phyloP scores from a whole-genome alignment of 805 yeast species.

The Wickerhamiella galacta region DNA sequence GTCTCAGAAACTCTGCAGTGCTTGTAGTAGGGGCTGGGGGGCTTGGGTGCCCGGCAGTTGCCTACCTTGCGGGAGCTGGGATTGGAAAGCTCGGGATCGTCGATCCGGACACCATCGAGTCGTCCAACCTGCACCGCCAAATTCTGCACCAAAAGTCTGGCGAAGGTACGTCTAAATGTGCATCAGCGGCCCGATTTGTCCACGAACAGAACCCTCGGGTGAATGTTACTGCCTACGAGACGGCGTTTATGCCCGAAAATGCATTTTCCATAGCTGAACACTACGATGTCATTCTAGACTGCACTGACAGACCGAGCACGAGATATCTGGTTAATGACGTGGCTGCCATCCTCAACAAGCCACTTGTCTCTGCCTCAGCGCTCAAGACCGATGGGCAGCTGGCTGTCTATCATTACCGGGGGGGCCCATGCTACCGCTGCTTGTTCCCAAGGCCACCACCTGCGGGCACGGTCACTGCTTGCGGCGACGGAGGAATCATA shows the following conservation, averaged over 20 bases:
- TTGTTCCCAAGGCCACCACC: slow-evolving; percentile 84
- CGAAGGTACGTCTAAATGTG: slow-evolving; percentile 60
- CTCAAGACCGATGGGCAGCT: slow-evolving; percentile 84
- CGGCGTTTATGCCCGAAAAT: slow-evolving; percentile 28
- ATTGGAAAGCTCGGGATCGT: slow-evolving; percentile 66
- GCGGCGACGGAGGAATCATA: slow-evolving; percentile 85
- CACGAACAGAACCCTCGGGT: slow-evolving; percentile 52
- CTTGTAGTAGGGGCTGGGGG: slow-evolving; percentile 95
- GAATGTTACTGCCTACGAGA: slow-evolving; percentile 29
- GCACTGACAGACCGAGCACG: slow-evolving; percentile 85
- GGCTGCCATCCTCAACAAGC: slow-evolving; percentile 46
- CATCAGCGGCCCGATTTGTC: slow-evolving; percentile 50
- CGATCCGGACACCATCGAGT: slow-evolving; percentile 73
- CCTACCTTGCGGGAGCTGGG: slow-evolving; percentile 79
- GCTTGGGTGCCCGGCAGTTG: slow-evolving; percentile 77
- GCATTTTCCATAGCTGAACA: slow-evolving; percentile 43
- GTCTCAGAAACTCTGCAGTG: slow-evolving; percentile 39
- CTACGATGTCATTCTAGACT: slow-evolving; percentile 73
- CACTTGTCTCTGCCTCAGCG: slow-evolving; percentile 86
- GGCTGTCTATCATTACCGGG: slow-evolving; percentile 48
- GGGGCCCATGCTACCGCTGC: slow-evolving; percentile 90
- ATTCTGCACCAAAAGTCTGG: slow-evolving; percentile 52
- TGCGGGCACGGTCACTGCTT: slow-evolving; percentile 62
- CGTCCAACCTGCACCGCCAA: slow-evolving; percentile 79
- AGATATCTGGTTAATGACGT: slow-evolving; percentile 79